These are phyloP conservation scores for Sparassis latifolia DNA, from an alignment of 1,284 basidiomycete genomes.

Conservation along the genomic window DNA sequence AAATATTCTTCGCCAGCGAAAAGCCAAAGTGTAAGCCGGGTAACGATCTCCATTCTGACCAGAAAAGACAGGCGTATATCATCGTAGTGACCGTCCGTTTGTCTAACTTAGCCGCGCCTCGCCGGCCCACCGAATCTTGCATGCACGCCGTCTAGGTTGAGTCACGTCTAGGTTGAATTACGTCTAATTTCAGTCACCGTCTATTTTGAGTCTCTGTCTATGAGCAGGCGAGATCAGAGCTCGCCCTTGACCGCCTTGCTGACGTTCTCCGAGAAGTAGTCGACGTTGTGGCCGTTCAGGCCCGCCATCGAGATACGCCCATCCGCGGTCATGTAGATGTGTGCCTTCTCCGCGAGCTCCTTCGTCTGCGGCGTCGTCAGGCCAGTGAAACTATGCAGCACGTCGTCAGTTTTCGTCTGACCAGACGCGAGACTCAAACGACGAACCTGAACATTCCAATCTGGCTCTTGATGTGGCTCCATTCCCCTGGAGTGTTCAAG, in stretches of 20 bases:
- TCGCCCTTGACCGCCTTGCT: constrained; percentile 78
- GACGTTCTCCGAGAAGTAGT: constrained; percentile 86
- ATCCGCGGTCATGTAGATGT: constrained; percentile 90
- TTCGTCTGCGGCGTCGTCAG: constrained; percentile 82
- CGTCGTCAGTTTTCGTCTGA: background rate
- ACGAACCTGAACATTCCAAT: constrained; percentile 89
- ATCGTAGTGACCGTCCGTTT: too few relatives aligned
- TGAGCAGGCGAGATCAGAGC: constrained; percentile 34
- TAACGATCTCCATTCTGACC: too few relatives aligned
- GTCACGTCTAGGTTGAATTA: too few relatives aligned
- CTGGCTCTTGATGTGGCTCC: constrained; percentile 95
- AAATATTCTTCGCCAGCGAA: too few relatives aligned
- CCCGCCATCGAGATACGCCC: constrained; percentile 97
- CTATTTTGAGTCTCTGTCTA: too few relatives aligned
- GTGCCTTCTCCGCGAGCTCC: constrained; percentile 83
- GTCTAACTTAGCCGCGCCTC: too few relatives aligned
- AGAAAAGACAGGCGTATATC: too few relatives aligned
- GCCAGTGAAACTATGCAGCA: constrained; percentile 71
- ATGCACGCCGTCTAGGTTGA: too few relatives aligned
- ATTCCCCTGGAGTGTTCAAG: constrained; percentile 88
- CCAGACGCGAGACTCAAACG: background rate
- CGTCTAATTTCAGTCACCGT: too few relatives aligned
- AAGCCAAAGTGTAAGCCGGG: too few relatives aligned
- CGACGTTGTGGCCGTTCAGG: constrained; percentile 84
- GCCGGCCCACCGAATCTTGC: too few relatives aligned